phyloP scores from a whole-genome alignment of 352 stramenopile genomes.

The Phytophthora europaea region DNA sequence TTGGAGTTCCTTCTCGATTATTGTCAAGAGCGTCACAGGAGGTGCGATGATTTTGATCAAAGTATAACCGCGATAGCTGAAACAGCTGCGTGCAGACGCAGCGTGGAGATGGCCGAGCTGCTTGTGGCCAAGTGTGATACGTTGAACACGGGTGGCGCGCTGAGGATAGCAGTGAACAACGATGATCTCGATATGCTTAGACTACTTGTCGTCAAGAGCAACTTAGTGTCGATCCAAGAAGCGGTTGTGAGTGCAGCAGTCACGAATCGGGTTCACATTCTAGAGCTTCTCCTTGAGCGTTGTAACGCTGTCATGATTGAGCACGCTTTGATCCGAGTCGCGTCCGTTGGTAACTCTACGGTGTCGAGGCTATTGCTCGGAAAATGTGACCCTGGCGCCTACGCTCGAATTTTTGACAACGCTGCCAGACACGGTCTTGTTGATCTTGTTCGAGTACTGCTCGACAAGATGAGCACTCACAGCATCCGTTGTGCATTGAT shows the following conservation, averaged over 20 bases:
- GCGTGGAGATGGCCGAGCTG: slow-evolving; percentile 6
- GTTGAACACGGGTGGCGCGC: slow-evolving; percentile 12
- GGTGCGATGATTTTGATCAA: background rate
- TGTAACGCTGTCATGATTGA: slow-evolving; percentile 15
- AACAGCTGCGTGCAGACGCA: background rate
- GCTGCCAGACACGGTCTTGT: slow-evolving; percentile 13
- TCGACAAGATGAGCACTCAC: slow-evolving; percentile 9
- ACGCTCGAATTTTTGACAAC: slow-evolving; percentile 21
- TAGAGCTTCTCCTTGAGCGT: slow-evolving; percentile 17
- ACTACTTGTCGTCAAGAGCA: slow-evolving; percentile 8
- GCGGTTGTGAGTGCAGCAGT: slow-evolving; percentile 19
- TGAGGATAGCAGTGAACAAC: slow-evolving; percentile 8
- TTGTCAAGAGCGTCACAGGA: background rate
- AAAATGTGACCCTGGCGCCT: slow-evolving; percentile 16
- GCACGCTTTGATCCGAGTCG: slow-evolving; percentile 14
- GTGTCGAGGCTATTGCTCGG: slow-evolving; percentile 11
- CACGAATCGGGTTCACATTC: slow-evolving; percentile 5
- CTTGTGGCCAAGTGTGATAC: slow-evolving; percentile 14
- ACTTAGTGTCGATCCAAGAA: slow-evolving; percentile 7
- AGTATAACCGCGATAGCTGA: slow-evolving; percentile 9
- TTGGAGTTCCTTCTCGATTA: slow-evolving; percentile 24
- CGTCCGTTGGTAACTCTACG: background rate
- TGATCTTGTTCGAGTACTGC: slow-evolving; percentile 6
- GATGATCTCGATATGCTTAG: slow-evolving; percentile 14
- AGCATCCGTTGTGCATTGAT: slow-evolving; percentile 23